phyloP scores from a whole-genome alignment of 306 rosid genomes.

The Sindora glabra region DNA sequence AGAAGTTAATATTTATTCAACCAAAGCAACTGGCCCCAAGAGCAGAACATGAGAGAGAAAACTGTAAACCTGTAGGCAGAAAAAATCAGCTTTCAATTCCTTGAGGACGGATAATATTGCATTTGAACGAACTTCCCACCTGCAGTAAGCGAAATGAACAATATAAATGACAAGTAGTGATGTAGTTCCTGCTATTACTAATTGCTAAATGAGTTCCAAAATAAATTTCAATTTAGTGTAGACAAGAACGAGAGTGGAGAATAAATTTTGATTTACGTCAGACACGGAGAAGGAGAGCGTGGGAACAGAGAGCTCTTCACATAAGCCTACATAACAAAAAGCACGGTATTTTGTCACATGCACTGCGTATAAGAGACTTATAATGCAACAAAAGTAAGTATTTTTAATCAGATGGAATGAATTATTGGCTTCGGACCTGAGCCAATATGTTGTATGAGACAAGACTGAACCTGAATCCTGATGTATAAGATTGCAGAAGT shows the following conservation, averaged over 20 bases:
- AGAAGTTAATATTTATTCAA: background rate
- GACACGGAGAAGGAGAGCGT: constrained; percentile 66
- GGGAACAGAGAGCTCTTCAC: constrained; percentile 76
- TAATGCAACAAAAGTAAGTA: background rate
- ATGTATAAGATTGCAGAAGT: background rate
- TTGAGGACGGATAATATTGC: constrained; percentile 53
- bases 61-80: constrained; percentile 91
- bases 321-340: constrained; percentile 47
- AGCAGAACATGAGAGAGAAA: background rate
- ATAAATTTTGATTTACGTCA: too few species aligned
- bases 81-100: constrained; percentile 66
- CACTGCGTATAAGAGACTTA: too few species aligned
- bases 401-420: background rate
- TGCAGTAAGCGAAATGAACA: constrained; percentile 19
- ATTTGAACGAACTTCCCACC: constrained; percentile 83
- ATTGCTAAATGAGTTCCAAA: background rate
- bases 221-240: too few species aligned
- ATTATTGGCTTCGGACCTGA: constrained; percentile 40
- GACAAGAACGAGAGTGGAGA: too few species aligned
- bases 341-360: too few species aligned
- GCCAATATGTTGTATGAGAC: constrained; percentile 88
- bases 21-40: background rate
- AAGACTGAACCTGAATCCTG: constrained; percentile 68
- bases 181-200: background rate
- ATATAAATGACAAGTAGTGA: background rate